These are phyloP conservation scores for Phylloporus sp. DNA, from an alignment of 768 basidiomycete species.

Conservation along the genomic window DNA sequence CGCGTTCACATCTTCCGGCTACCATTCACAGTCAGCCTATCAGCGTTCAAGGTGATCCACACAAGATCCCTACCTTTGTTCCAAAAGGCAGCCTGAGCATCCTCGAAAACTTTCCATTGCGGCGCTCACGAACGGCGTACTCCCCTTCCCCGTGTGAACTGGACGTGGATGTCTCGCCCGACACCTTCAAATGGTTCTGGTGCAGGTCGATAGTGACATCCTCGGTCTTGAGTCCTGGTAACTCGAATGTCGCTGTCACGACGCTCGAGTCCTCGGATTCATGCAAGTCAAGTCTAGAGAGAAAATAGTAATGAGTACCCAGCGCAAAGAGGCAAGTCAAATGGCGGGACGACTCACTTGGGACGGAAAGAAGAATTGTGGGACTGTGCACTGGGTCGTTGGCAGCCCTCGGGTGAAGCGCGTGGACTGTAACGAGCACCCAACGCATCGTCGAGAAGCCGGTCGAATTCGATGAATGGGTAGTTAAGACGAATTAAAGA, in stretches of 20 bases:
- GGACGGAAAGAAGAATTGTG: no score
- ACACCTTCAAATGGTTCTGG: conserved; percentile 42
- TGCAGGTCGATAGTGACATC: conserved; percentile 44
- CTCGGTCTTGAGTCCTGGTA: conserved; percentile 38
- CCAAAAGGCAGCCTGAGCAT: conserved; percentile 44
- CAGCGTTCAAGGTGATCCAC: not conserved
- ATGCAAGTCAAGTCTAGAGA: conserved; percentile 43
- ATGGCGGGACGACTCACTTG: no score
- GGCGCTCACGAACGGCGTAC: conserved; percentile 43
- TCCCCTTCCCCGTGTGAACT: conserved; percentile 34
- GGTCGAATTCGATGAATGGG: no score
- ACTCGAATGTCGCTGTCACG: conserved; percentile 50
- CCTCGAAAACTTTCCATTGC: conserved; percentile 41
- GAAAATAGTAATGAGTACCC: no score
- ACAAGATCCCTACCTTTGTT: conserved; percentile 41
- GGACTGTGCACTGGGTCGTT: no score
- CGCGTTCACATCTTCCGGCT: conserved; percentile 45
- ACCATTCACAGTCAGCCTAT: not conserved
- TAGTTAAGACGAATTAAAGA: no score
- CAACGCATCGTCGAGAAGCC: no score
- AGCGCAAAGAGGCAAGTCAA: no score
- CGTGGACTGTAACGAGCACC: no score
- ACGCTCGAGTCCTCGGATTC: conserved; percentile 38
- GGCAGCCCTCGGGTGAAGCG: no score
- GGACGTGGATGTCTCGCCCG: conserved; percentile 40